Percentiles rank a stretch among this genome's conserved stretches.
These are phyloP conservation scores for Terfezia claveryi DNA, from an alignment of 495 filamentous ascomycete species.

Conservation along the genomic window DNA sequence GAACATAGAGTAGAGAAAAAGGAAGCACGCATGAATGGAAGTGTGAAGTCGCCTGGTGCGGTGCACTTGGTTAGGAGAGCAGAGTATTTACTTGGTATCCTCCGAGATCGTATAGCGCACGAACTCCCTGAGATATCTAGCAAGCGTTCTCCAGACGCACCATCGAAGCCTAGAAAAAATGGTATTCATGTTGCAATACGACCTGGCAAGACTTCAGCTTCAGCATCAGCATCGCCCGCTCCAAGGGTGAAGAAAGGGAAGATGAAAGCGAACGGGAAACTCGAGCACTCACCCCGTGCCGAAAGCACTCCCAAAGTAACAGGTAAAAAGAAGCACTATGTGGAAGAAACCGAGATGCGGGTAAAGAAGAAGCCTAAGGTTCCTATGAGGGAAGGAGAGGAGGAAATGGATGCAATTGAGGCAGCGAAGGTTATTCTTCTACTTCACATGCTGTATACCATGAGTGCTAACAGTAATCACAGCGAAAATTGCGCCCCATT, in stretches of 20 bases:
- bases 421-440: neutral
- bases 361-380: neutral
- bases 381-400: neutral
- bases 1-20: slow-evolving; percentile 97
- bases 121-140: neutral
- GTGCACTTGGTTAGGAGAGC: slow-evolving; percentile 89
- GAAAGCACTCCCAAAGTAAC: no score
- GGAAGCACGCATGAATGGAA: slow-evolving; percentile 45
- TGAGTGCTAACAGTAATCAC: neutral
- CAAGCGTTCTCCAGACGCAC: slow-evolving; percentile 21
- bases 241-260: slow-evolving; percentile 25
- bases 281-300: neutral
- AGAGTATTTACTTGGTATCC: slow-evolving; percentile 78
- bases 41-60: slow-evolving; percentile 77
- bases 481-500: neutral
- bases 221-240: slow-evolving; percentile 38
- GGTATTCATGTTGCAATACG: slow-evolving; percentile 12
- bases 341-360: neutral
- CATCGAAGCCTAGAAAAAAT: slow-evolving; percentile 11
- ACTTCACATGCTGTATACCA: no score
- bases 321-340: neutral
- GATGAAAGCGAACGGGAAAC: slow-evolving; percentile 2
- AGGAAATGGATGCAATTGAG: neutral
- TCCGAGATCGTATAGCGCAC: slow-evolving; percentile 19
- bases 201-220: slow-evolving; percentile 24